phyloP scores from a whole-genome alignment of 192 early-diverging fungal genomes.

The Gaertneriomyces semiglobifer region DNA sequence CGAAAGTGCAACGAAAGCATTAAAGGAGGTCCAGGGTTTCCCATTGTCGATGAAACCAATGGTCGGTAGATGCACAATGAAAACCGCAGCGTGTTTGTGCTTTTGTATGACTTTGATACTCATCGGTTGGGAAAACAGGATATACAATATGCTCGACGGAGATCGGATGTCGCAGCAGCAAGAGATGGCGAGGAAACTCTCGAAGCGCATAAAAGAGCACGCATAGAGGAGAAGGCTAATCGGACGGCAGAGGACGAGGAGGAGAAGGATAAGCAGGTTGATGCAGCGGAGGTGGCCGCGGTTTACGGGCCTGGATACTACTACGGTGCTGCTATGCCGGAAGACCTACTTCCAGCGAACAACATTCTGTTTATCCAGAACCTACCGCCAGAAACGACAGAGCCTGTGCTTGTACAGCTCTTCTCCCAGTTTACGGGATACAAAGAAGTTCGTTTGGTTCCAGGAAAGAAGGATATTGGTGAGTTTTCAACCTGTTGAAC shows the following conservation, averaged over 20 bases:
- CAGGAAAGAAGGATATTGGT: conserved; percentile 82
- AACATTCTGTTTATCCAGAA: conserved; percentile 91
- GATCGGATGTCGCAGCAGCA: conserved; percentile 57
- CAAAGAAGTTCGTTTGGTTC: conserved; percentile 93
- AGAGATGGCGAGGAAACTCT: conserved; percentile 56
- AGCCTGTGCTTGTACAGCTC: conserved; percentile 57
- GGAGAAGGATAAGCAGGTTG: conserved; percentile 10
- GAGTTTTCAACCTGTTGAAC: conserved; percentile 1
- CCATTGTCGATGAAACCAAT: conserved; percentile 81
- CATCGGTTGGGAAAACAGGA: conserved; percentile 29
- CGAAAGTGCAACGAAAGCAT: conserved; percentile 71
- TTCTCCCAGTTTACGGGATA: conserved; percentile 88
- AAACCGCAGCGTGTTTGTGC: not conserved
- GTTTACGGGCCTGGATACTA: conserved; percentile 23
- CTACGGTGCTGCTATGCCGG: conserved; percentile 42
- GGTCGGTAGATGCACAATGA: conserved; percentile 39
- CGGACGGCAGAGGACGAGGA: not conserved
- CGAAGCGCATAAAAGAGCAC: conserved; percentile 59
- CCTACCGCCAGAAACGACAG: conserved; percentile 68
- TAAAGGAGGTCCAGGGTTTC: conserved; percentile 81
- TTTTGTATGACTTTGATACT: not conserved
- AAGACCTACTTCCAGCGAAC: conserved; percentile 83
- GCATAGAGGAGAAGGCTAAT: conserved; percentile 64
- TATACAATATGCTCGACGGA: conserved; percentile 50
- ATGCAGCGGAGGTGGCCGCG: conserved; percentile 24